phyloP scores from a whole-genome alignment of 441 rosid species.

The Monsonia emarginata region DNA sequence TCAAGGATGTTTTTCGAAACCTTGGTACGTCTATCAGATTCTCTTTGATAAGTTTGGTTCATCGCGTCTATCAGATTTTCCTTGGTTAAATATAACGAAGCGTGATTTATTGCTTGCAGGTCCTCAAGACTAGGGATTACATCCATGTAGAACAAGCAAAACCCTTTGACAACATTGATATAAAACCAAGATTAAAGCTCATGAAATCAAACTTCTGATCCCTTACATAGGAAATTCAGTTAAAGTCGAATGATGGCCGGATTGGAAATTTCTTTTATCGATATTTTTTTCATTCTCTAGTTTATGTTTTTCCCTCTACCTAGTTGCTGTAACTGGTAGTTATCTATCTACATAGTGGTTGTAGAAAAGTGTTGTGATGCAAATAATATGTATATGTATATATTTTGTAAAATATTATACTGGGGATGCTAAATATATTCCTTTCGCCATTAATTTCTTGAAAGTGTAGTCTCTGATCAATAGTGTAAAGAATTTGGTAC shows the following conservation, averaged over 20 bases:
- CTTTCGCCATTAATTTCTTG: background rate
- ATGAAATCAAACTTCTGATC: slow-evolving; percentile 74
- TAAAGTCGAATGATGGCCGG: slow-evolving; percentile 4
- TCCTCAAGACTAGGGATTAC: slow-evolving; percentile 82
- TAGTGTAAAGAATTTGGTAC: background rate
- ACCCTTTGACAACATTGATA: slow-evolving; percentile 51
- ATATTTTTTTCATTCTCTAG: background rate
- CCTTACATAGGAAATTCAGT: slow-evolving; percentile 18
- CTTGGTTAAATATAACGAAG: background rate
- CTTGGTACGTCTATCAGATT: slow-evolving; percentile 46
- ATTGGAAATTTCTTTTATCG: background rate
- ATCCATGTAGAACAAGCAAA: slow-evolving; percentile 75
- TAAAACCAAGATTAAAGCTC: slow-evolving; percentile 66
- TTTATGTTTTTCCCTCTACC: slow-evolving; percentile 3
- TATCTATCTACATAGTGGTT: slow-evolving; percentile 12
- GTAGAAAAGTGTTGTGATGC: slow-evolving; percentile 15
- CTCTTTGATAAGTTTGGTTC: no score
- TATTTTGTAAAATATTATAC: slow-evolving; percentile 24
- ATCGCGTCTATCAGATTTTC: no score
- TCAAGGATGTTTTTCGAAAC: slow-evolving; percentile 97
- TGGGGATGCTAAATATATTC: background rate
- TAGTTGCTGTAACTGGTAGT: slow-evolving; percentile 25
- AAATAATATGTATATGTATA: slow-evolving; percentile 25
- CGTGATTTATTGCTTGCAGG: slow-evolving; percentile 32
- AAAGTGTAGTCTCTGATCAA: background rate